phyloP scores from a whole-genome alignment of 768 basidiomycete genomes.

The Hemileccinum impolitum region DNA sequence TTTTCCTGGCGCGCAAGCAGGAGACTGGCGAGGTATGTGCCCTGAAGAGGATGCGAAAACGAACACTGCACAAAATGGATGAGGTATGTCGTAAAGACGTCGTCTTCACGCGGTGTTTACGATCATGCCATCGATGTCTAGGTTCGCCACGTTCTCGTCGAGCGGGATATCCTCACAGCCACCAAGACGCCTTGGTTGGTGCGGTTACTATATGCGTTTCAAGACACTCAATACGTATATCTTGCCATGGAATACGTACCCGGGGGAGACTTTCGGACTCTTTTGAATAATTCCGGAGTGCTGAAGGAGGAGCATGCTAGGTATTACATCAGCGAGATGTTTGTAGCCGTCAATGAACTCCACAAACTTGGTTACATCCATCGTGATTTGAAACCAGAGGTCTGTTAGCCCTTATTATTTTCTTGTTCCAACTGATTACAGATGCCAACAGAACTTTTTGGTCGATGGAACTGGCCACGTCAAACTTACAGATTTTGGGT shows the following conservation, averaged over 20 bases:
- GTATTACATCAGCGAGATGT: conserved; percentile 99
- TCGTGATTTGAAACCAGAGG: conserved; percentile 97
- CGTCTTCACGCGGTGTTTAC: not conserved
- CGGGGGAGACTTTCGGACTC: conserved; percentile 96
- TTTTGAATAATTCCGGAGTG: conserved; percentile 96
- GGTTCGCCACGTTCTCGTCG: conserved; percentile 97
- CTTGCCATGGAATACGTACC: conserved; percentile 99
- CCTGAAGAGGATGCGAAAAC: conserved; percentile 95
- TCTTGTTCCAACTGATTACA: not conserved
- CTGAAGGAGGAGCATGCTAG: conserved; percentile 95
- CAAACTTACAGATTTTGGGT: conserved; percentile 95
- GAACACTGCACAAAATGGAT: conserved; percentile 96
- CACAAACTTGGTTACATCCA: conserved; percentile 99
- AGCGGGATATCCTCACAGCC: conserved; percentile 95
- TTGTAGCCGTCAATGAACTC: conserved; percentile 86
- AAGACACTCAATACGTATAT: conserved; percentile 87
- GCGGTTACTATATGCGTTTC: conserved; percentile 91
- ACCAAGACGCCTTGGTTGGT: conserved; percentile 99
- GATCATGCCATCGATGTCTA: conserved; percentile 26
- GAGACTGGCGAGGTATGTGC: conserved; percentile 97
- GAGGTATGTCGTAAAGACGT: conserved; percentile 52
- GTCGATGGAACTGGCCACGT: conserved; percentile 96
- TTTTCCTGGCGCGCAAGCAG: conserved; percentile 91
- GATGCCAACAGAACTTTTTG: conserved; percentile 76
- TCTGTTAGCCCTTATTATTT: conserved; percentile 31